These are phyloP conservation scores for Leptomonas seymouri DNA, from an alignment of 208 protist species.

Conservation along the genomic window DNA sequence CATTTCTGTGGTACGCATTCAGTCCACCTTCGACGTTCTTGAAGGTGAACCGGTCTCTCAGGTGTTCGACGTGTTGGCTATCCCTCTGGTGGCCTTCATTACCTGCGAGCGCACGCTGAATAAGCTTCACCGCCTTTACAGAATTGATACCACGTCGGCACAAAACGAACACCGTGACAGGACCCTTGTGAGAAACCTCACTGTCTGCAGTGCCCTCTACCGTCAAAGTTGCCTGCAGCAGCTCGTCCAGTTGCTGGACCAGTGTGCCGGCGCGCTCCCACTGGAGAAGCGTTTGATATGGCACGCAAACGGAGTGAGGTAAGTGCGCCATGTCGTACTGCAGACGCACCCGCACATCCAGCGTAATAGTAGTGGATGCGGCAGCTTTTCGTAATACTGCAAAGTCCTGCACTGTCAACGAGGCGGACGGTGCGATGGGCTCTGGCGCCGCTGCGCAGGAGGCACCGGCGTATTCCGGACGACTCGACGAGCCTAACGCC, in stretches of 20 bases:
- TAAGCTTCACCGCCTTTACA: slow-evolving; percentile 46
- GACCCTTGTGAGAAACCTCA: neutral
- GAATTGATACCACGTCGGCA: slow-evolving; percentile 88
- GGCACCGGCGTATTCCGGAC: slow-evolving; percentile 61
- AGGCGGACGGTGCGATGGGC: neutral
- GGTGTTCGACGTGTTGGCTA: neutral
- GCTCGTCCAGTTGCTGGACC: slow-evolving; percentile 6
- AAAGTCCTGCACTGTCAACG: slow-evolving; percentile 18
- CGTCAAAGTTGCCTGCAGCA: slow-evolving; percentile 11
- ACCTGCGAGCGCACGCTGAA: slow-evolving; percentile 28
- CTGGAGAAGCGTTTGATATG: slow-evolving; percentile 51
- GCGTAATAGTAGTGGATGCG: slow-evolving; percentile 14
- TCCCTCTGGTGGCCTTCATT: neutral
- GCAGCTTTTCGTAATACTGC: neutral
- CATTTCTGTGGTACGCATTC: slow-evolving; percentile 67
- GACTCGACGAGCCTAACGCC: slow-evolving; percentile 16
- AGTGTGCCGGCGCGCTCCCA: slow-evolving; percentile 34
- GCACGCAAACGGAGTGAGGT: slow-evolving; percentile 50
- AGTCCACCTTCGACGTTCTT: slow-evolving; percentile 86
- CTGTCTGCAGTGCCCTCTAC: neutral
- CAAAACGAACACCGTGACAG: slow-evolving; percentile 47
- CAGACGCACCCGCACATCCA: slow-evolving; percentile 74
- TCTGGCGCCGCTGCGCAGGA: neutral
- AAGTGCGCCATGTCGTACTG: slow-evolving; percentile 90
- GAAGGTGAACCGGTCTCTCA: slow-evolving; percentile 18